phyloP scores from a whole-genome alignment of 106 monocot species.

The Dactylorhiza incarnata region DNA sequence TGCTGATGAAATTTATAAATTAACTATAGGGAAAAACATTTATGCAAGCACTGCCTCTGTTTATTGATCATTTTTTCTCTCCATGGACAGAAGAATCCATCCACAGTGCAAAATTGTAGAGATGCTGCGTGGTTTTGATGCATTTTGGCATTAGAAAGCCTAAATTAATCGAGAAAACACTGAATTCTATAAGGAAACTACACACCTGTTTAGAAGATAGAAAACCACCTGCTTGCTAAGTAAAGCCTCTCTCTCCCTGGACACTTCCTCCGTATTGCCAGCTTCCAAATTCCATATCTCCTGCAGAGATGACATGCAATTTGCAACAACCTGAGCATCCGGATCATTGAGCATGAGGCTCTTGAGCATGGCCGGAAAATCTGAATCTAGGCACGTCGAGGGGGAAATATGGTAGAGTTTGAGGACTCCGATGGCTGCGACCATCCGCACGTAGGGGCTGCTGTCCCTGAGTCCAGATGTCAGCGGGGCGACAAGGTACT shows the following conservation, averaged over 20 bases:
- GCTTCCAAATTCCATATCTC: constrained; percentile 92
- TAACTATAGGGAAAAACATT: not conserved
- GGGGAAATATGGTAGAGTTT: constrained; percentile 87
- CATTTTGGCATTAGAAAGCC: not conserved
- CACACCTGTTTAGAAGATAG: constrained; percentile 75
- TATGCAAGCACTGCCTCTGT: not conserved
- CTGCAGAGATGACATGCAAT: constrained; percentile 71
- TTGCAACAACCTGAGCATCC: constrained; percentile 98
- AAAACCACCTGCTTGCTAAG: constrained; percentile 73
- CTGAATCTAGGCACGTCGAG: constrained; percentile 66
- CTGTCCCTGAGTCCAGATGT: constrained; percentile 56
- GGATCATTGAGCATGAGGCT: constrained; percentile 73
- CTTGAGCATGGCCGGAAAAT: constrained; percentile 68
- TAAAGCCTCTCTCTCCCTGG: constrained; percentile 73
- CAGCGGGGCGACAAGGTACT: constrained; percentile 87
- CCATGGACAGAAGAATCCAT: not conserved
- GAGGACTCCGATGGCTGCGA: constrained; percentile 67
- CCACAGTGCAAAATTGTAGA: not conserved
- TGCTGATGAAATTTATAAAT: not conserved
- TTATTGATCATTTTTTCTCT: not conserved
- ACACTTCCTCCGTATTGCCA: constrained; percentile 53
- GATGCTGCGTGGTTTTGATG: not conserved
- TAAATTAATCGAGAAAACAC: not conserved
- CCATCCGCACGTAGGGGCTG: constrained; percentile 76
- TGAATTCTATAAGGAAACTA: not conserved